Conservation (phyloP, 1,284 basidiomycete species). For the Ceratobasidium sp. region DNA sequence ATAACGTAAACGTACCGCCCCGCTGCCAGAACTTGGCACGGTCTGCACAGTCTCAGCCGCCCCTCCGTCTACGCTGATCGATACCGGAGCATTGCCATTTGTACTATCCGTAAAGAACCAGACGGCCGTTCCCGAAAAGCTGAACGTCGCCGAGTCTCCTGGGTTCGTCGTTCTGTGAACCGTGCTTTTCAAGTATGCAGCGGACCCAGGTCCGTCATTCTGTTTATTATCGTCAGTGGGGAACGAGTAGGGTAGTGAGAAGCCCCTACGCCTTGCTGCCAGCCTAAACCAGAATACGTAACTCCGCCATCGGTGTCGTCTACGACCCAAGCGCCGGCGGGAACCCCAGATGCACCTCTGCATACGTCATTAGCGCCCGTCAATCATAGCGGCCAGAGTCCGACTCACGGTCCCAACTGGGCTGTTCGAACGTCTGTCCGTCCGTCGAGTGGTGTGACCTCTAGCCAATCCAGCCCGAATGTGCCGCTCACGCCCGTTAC, state of each 20-base stretch:
- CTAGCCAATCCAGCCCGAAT: not conserved
- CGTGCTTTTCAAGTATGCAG: not conserved
- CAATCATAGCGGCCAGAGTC: no score
- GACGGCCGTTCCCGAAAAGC: not conserved
- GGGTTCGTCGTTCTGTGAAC: not conserved
- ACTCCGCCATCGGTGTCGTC: not conserved
- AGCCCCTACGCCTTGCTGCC: not conserved
- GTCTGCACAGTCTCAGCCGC: not conserved
- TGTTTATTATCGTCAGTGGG: no score
- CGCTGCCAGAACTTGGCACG: not conserved
- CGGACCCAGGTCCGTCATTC: not conserved
- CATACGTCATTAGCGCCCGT: not conserved
- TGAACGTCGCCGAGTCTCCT: slow-evolving; percentile 4
- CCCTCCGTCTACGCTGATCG: slow-evolving; percentile 3
- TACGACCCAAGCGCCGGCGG: not conserved
- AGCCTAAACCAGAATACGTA: not conserved
- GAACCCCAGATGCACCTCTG: not conserved
- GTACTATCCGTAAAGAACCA: slow-evolving; percentile 10
- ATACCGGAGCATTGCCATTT: not conserved
- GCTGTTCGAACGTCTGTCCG: not conserved
- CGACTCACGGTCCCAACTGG: not conserved
- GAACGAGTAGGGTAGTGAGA: no score
- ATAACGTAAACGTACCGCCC: not conserved
- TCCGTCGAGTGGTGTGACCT: not conserved
- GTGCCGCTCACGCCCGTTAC: not conserved